phyloP scores from a whole-genome alignment of 2,329 filamentous ascomycete species.

The Botrytis hyacinthi region DNA sequence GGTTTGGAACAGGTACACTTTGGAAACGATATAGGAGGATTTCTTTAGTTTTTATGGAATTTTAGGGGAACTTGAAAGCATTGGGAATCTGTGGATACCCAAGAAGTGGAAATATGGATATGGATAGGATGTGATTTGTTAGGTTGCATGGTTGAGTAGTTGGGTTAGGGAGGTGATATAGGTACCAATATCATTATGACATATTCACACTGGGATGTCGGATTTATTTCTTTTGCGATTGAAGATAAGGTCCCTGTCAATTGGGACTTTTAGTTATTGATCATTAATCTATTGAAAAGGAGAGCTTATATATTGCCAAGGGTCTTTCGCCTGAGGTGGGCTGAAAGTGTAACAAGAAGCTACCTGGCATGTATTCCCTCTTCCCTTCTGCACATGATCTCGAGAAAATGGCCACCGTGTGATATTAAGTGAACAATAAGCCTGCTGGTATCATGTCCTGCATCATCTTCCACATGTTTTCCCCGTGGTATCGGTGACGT shows the following conservation, averaged over 20 bases:
- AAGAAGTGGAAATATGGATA: background rate
- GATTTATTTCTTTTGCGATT: background rate
- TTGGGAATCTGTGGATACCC: background rate
- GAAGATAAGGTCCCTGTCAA: background rate
- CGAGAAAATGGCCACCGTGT: background rate
- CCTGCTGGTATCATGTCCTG: background rate
- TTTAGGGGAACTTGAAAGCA: background rate
- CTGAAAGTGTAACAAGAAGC: background rate
- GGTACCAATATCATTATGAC: background rate
- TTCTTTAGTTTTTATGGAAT: background rate
- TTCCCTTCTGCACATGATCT: background rate
- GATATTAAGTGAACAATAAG: background rate
- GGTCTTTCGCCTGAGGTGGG: background rate
- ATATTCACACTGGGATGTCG: background rate
- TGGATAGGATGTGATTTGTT: background rate
- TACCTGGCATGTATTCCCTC: background rate
- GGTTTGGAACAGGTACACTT: background rate
- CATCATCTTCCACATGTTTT: background rate
- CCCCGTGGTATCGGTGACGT: background rate
- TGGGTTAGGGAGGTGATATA: background rate
- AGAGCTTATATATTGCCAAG: background rate
- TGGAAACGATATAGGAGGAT: background rate
- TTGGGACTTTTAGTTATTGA: background rate
- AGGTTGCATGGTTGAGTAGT: background rate
- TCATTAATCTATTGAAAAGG: background rate